Percentiles rank a stretch among this genome's conserved stretches.
Evolutionary conservation across 129 eudicot species (phyloP).

Genomic region (Helichrysum umbraculigerum): DNA sequence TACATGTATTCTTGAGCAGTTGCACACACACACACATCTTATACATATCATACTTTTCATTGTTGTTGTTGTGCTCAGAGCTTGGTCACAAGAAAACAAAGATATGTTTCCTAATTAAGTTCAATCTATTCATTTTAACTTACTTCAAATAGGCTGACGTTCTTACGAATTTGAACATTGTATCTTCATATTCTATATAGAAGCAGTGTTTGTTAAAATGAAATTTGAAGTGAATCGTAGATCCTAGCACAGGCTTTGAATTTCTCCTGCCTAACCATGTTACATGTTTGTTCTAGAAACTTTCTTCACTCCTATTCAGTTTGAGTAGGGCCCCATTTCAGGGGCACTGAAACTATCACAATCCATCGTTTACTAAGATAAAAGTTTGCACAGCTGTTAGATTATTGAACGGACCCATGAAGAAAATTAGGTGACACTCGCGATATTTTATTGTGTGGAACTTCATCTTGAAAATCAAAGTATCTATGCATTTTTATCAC

Average conservation of each 20-base stretch:
- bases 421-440: background rate
- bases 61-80: too few species aligned
- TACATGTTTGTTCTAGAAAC: background rate
- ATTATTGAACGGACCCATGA: background rate
- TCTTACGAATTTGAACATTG: too few species aligned
- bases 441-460: background rate
- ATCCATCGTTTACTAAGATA: background rate
- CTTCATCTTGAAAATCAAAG: background rate
- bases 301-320: background rate
- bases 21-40: too few species aligned
- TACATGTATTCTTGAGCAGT: too few species aligned
- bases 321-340: background rate
- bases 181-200: too few species aligned
- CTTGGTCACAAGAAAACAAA: too few species aligned
- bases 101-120: too few species aligned
- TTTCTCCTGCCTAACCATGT: background rate
- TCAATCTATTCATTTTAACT: background rate
- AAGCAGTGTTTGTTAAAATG: too few species aligned
- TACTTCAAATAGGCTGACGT: background rate
- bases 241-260: background rate
- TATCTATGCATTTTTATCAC: too few species aligned
- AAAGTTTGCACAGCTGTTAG: background rate
- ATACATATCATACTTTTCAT: too few species aligned
- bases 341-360: background rate
- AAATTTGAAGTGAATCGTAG: background rate